Conservation (phyloP, 2,329 filamentous ascomycete genomes). For the Alternaria arborescens region DNA sequence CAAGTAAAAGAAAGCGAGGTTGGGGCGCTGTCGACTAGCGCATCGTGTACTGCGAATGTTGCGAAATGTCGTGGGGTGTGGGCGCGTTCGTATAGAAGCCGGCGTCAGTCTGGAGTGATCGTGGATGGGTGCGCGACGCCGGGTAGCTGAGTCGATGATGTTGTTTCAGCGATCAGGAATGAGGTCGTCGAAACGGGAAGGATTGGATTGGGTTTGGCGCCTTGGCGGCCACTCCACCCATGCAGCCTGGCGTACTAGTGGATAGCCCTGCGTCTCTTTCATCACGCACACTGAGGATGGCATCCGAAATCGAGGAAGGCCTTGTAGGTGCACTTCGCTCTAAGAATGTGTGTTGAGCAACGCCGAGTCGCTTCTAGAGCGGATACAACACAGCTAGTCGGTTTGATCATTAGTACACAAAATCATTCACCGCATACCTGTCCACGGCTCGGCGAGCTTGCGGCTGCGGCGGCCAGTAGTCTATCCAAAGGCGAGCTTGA, state of each 20-base stretch:
- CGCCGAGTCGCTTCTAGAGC: background rate
- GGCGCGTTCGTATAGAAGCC: conserved; percentile 19
- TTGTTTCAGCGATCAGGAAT: conserved; percentile 20
- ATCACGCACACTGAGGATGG: background rate
- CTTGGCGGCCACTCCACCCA: conserved; percentile 11
- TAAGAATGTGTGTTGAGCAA: background rate
- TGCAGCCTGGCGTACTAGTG: conserved; percentile 1
- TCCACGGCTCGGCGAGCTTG: conserved; percentile 2
- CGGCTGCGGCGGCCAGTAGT: conserved; percentile 15
- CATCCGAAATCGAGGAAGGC: conserved; percentile 8
- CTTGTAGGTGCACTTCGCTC: background rate
- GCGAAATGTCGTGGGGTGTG: conserved; percentile 14
- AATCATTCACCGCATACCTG: background rate
- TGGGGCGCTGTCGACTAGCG: conserved; percentile 3
- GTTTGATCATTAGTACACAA: background rate
- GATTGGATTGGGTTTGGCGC: conserved; percentile 5
- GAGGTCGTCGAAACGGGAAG: conserved; percentile 17
- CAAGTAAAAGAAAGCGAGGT: conserved; percentile 18
- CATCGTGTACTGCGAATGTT: conserved; percentile 17
- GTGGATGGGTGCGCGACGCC: conserved; percentile 18
- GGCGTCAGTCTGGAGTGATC: background rate
- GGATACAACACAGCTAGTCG: background rate
- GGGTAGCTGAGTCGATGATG: conserved; percentile 6
- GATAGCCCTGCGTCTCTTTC: conserved; percentile 6
- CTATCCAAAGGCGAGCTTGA: conserved; percentile 3